phyloP scores from a whole-genome alignment of 2,329 filamentous ascomycete genomes.

The Colletotrichum liaoningense region DNA sequence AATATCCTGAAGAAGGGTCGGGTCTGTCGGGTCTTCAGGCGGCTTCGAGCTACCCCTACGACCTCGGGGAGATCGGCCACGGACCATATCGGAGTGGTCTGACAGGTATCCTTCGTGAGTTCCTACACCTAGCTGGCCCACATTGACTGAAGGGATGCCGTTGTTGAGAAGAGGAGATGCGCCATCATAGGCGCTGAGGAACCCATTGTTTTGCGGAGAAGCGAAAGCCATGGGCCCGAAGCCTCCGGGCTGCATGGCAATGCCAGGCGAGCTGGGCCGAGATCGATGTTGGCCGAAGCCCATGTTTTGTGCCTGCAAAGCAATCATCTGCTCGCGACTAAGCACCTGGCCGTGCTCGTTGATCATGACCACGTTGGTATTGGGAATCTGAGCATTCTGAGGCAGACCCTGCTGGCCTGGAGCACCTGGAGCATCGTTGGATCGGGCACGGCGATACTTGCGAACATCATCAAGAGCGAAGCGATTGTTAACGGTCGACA shows the following conservation, averaged over 20 bases:
- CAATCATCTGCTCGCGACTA: constrained; percentile 85
- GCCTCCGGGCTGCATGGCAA: constrained; percentile 76
- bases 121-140: constrained; percentile 77
- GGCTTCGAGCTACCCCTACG: constrained; percentile 96
- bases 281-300: constrained; percentile 79
- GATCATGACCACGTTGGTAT: constrained; percentile 89
- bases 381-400: constrained; percentile 66
- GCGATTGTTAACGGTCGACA: constrained; percentile 98
- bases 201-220: constrained; percentile 94
- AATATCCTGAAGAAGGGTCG: constrained; percentile 90
- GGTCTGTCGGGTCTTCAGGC: constrained; percentile 96
- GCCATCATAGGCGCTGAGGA: constrained; percentile 88
- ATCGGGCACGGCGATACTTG: constrained; percentile 92
- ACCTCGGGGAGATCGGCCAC: constrained; percentile 91
- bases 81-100: constrained; percentile 90
- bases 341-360: constrained; percentile 92
- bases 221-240: constrained; percentile 78
- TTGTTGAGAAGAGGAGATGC: constrained; percentile 76
- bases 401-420: constrained; percentile 22
- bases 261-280: constrained; percentile 88
- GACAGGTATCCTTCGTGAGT: constrained; percentile 89
- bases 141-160: constrained; percentile 76
- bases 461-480: constrained; percentile 97
- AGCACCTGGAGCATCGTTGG: constrained; percentile 80
- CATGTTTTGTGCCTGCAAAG: constrained; percentile 75